phyloP scores from a whole-genome alignment of 2,329 filamentous ascomycete genomes.

The Coniochaeta sp. region DNA sequence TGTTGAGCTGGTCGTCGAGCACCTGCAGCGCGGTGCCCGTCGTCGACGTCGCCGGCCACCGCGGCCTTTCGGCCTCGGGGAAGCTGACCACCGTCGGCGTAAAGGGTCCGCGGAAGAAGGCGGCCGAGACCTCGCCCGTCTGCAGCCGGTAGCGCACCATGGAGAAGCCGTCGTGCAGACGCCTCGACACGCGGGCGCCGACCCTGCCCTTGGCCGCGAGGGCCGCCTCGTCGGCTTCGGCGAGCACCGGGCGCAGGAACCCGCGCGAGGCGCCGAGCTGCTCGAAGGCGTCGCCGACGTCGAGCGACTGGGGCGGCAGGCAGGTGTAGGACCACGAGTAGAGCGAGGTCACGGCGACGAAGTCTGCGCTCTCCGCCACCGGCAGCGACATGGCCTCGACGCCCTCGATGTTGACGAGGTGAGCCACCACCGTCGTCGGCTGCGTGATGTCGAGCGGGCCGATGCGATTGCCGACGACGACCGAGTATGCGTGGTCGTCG shows the following conservation, averaged over 20 bases:
- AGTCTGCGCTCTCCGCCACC: neutral
- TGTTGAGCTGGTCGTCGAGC: constrained; percentile 25
- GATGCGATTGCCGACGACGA: constrained; percentile 1
- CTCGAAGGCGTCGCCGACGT: neutral
- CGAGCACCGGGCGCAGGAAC: neutral
- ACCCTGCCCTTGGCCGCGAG: neutral
- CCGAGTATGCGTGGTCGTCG: neutral
- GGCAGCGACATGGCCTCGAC: neutral
- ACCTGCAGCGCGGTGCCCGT: constrained; percentile 19
- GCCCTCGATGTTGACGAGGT: constrained; percentile 5
- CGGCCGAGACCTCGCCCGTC: neutral
- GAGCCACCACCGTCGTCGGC: constrained; percentile 2
- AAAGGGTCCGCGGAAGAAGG: neutral
- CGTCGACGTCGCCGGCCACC: neutral
- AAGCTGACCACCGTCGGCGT: neutral
- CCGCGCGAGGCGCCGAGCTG: neutral
- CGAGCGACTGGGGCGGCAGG: constrained; percentile 1
- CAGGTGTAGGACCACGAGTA: constrained; percentile 6
- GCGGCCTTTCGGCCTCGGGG: neutral
- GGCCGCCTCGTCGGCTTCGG: neutral
- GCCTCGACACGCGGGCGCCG: neutral
- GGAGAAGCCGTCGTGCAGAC: neutral
- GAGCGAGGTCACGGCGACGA: constrained; percentile 2
- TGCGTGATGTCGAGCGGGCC: neutral
- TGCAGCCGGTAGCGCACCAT: neutral